Conservation (phyloP, 2,329 filamentous ascomycete genomes). For the Alternaria brassicicola region DNA sequence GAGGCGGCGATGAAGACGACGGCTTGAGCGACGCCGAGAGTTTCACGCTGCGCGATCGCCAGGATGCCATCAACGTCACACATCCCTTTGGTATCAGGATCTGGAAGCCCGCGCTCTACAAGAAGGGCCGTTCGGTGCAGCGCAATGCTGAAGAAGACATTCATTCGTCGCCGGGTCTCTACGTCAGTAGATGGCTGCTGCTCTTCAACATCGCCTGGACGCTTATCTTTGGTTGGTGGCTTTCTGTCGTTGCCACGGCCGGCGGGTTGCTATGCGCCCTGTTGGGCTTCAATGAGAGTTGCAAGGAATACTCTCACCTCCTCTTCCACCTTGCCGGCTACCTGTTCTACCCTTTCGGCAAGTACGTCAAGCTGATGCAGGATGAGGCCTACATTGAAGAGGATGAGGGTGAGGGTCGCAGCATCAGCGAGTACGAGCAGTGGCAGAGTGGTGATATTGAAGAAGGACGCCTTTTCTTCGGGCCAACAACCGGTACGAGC, state of each 20-base stretch:
- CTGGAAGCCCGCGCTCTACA: constrained; percentile 98
- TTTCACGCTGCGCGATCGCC: constrained; percentile 95
- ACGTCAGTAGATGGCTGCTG: constrained; percentile 82
- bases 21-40: constrained; percentile 91
- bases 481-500: constrained; percentile 70
- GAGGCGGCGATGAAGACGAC: constrained; percentile 68
- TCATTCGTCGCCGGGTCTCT: constrained; percentile 88
- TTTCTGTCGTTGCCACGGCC: constrained; percentile 74
- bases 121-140: constrained; percentile 94
- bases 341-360: constrained; percentile 94
- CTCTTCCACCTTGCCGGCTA: constrained; percentile 85
- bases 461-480: constrained; percentile 94
- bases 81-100: constrained; percentile 98
- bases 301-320: constrained; percentile 82
- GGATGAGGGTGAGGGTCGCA: constrained; percentile 92
- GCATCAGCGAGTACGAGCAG: constrained; percentile 97
- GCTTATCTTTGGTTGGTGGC: constrained; percentile 93
- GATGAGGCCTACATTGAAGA: constrained; percentile 95
- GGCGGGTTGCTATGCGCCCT: constrained; percentile 80
- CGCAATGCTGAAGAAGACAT: constrained; percentile 97
- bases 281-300: constrained; percentile 77
- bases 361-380: constrained; percentile 90
- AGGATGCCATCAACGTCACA: constrained; percentile 97
- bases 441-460: constrained; percentile 98
- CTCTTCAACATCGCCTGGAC: constrained; percentile 93